phyloP scores from a whole-genome alignment of 192 early-diverging fungal genomes.

The Linnemannia hyalina region DNA sequence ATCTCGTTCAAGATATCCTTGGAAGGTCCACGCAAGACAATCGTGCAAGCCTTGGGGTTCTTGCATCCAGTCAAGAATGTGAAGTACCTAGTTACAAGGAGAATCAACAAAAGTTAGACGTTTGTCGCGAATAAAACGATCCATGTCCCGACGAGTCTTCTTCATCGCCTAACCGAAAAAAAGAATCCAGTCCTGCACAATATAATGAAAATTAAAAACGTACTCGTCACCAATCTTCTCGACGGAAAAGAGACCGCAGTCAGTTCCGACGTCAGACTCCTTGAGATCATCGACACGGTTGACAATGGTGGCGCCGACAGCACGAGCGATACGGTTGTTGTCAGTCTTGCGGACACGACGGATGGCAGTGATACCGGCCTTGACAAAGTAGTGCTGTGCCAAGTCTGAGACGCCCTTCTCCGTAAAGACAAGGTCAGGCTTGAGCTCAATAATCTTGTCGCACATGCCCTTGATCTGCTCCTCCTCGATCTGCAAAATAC shows the following conservation, averaged over 20 bases:
- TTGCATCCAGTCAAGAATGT: constrained; percentile 94
- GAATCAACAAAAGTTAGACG: not conserved
- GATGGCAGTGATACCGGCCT: constrained; percentile 97
- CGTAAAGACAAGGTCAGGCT: constrained; percentile 98
- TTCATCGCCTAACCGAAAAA: too few species aligned
- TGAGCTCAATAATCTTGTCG: constrained; percentile 94
- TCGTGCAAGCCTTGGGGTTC: constrained; percentile 98
- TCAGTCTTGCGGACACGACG: constrained; percentile 98
- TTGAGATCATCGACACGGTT: constrained; percentile 97
- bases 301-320: constrained; percentile 96
- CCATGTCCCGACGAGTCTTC: too few species aligned
- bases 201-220: not conserved
- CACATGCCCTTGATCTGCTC: constrained; percentile 98
- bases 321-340: constrained; percentile 99
- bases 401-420: constrained; percentile 99
- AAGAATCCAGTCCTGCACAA: not conserved
- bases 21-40: constrained; percentile 95
- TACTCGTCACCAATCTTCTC: constrained; percentile 99
- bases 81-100: constrained; percentile 76
- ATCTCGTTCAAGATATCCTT: constrained; percentile 99
- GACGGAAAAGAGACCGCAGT: constrained; percentile 93
- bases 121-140: not conserved
- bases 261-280: constrained; percentile 94
- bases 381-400: constrained; percentile 98
- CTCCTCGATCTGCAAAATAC: constrained; percentile 98